These are phyloP conservation scores for Gossypium mustelinum DNA, from an alignment of 345 rosid species.

Conservation along the genomic window DNA sequence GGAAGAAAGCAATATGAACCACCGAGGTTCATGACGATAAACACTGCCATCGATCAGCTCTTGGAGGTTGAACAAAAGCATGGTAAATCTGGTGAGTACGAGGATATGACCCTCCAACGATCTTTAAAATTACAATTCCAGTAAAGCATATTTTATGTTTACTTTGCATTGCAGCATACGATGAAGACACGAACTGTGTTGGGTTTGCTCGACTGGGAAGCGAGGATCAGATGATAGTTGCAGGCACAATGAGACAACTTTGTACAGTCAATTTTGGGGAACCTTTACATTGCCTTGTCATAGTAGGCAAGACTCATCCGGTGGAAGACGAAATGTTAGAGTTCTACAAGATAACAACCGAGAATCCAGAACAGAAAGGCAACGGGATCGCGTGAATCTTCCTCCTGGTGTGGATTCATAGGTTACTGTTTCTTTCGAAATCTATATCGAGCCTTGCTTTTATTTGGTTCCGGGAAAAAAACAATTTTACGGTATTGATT, in stretches of 20 bases:
- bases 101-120: background rate
- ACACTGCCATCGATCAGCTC: constrained; percentile 85
- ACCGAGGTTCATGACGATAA: constrained; percentile 81
- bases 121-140: background rate
- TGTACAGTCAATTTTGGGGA: constrained; percentile 66
- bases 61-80: constrained; percentile 65
- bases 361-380: constrained; percentile 8
- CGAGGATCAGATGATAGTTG: constrained; percentile 74
- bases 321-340: constrained; percentile 88
- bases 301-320: constrained; percentile 73
- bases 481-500: background rate
- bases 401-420: background rate
- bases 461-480: background rate
- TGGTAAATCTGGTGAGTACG: constrained; percentile 53
- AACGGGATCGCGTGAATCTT: background rate
- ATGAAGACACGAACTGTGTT: constrained; percentile 61
- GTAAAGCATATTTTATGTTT: background rate
- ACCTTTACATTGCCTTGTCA: constrained; percentile 82
- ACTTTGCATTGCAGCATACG: constrained; percentile 40
- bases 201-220: constrained; percentile 83
- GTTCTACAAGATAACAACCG: constrained; percentile 42
- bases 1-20: constrained; percentile 84
- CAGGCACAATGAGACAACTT: constrained; percentile 73
- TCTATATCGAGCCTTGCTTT: background rate
- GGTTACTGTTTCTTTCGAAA: background rate